phyloP scores from a whole-genome alignment of 352 stramenopile genomes.

The Phytophthora fragariaefolia region DNA sequence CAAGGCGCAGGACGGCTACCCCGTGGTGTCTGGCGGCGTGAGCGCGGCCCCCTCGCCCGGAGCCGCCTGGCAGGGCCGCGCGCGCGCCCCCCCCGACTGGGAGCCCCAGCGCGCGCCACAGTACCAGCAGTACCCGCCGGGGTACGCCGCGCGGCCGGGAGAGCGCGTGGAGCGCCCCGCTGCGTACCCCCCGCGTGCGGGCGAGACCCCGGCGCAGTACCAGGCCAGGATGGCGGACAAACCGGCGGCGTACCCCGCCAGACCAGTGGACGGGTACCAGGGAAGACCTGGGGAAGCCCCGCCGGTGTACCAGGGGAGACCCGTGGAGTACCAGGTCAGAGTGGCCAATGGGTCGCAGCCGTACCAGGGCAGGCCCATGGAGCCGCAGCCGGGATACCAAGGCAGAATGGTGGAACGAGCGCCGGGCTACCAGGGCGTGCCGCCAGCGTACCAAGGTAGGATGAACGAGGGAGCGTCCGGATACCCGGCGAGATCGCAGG shows the following conservation, averaged over 20 bases:
- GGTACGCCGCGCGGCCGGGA: slow-evolving; percentile 19
- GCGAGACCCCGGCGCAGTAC: no score
- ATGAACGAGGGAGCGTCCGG: background rate
- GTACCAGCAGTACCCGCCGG: slow-evolving; percentile 18
- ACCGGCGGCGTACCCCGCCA: slow-evolving; percentile 10
- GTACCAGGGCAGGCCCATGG: slow-evolving; percentile 21
- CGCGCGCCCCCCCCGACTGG: slow-evolving; percentile 1
- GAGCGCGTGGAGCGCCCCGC: slow-evolving; percentile 1
- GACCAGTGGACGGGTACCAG: slow-evolving; percentile 11
- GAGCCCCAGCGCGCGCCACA: slow-evolving; percentile 6
- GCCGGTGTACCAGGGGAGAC: slow-evolving; percentile 11
- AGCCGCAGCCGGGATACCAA: slow-evolving; percentile 13
- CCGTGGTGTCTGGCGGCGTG: background rate
- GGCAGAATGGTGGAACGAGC: slow-evolving; percentile 3
- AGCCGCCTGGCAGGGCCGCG: slow-evolving; percentile 16
- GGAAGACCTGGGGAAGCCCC: slow-evolving; percentile 5
- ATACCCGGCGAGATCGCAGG: slow-evolving; percentile 13
- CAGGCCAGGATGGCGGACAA: slow-evolving; percentile 2
- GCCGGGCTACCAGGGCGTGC: background rate
- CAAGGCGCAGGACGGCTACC: slow-evolving; percentile 40
- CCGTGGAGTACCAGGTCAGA: background rate
- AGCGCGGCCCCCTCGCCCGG: slow-evolving; percentile 1
- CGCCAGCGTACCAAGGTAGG: background rate
- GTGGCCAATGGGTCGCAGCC: background rate
- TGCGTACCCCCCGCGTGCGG: no score